A percentile compares a stretch with the other conserved stretches of the same genome.
Evolutionary conservation across 768 basidiomycete genomes (phyloP).

Genomic region (Tricholoma bakamatsutake): DNA sequence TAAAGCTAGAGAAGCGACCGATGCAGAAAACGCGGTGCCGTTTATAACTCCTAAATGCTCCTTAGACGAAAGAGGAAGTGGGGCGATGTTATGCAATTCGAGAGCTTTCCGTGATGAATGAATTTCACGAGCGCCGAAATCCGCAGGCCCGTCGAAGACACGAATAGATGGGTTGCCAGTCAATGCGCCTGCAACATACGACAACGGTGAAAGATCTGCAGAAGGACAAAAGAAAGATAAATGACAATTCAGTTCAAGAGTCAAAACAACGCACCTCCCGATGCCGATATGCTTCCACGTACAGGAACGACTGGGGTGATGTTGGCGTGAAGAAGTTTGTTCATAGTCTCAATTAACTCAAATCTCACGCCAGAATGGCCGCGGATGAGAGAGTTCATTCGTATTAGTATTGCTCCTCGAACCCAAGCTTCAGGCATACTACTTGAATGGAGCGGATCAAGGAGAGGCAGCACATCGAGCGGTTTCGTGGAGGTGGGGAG

Average conservation of each 20-base stretch:
- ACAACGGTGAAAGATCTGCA: constrained; percentile 70
- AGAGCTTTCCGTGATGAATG: constrained; percentile 55
- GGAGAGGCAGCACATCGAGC: constrained; percentile 56
- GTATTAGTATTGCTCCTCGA: constrained; percentile 79
- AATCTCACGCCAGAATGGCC: constrained; percentile 85
- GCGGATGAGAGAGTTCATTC: constrained; percentile 84
- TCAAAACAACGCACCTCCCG: constrained; percentile 49
- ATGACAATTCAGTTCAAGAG: constrained; percentile 5
- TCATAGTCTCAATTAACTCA: constrained; percentile 77
- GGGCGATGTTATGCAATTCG: constrained; percentile 50
- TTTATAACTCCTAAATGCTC: constrained; percentile 80
- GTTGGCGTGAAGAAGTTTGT: constrained; percentile 60
- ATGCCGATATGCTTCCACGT: constrained; percentile 78
- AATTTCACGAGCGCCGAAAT: constrained; percentile 44
- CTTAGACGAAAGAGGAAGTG: constrained; percentile 65
- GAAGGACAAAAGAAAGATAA: neutral
- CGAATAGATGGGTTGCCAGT: constrained; percentile 77
- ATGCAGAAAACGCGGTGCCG: constrained; percentile 81
- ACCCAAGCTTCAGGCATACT: constrained; percentile 88
- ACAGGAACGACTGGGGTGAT: constrained; percentile 79
- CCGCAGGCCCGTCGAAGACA: constrained; percentile 52
- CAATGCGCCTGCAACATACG: constrained; percentile 77
- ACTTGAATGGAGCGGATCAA: constrained; percentile 58
- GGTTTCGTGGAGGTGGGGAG: constrained; percentile 49
- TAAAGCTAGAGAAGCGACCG: constrained; percentile 69